Conservation (phyloP, 257 asterid genomes). For the Schizonepeta tenuifolia region DNA sequence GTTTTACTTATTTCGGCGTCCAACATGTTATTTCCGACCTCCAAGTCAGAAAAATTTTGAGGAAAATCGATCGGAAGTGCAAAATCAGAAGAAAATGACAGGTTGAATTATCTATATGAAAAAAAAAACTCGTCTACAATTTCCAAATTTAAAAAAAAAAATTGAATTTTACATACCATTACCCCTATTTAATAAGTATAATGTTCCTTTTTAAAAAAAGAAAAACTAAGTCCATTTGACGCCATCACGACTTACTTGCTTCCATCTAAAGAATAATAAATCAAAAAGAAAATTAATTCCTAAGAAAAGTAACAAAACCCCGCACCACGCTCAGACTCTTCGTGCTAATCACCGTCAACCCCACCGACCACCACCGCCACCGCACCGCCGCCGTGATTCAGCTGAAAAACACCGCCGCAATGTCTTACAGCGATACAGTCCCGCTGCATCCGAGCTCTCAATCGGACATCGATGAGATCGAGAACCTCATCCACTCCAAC, state of each 20-base stretch:
- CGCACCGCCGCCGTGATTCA: conserved; percentile 27
- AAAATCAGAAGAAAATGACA: too few relatives aligned
- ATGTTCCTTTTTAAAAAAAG: too few relatives aligned
- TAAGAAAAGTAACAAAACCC: neutral
- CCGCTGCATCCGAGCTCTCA: conserved; percentile 86
- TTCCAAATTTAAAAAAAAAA: too few relatives aligned
- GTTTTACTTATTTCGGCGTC: too few relatives aligned
- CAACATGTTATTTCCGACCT: too few relatives aligned
- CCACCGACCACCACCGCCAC: conserved; percentile 1
- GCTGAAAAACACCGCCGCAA: conserved; percentile 35
- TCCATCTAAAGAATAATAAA: neutral
- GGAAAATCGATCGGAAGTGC: too few relatives aligned
- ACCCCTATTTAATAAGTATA: too few relatives aligned
- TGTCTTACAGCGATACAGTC: conserved; percentile 77
- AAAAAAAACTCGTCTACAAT: too few relatives aligned
- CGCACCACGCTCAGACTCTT: neutral
- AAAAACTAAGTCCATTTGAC: conserved; percentile 5
- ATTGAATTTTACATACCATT: too few relatives aligned
- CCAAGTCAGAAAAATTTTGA: too few relatives aligned
- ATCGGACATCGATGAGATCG: conserved; percentile 98
- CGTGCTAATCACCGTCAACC: neutral
- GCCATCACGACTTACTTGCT: conserved; percentile 28
- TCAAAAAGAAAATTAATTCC: neutral
- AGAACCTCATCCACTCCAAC: conserved; percentile 77
- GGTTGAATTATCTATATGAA: too few relatives aligned